A percentile compares a stretch with the other conserved stretches of the same genome.
Evolutionary conservation across 2,329 filamentous ascomycete species (phyloP).

Genomic region (Ophiocordyceps robertsii): DNA sequence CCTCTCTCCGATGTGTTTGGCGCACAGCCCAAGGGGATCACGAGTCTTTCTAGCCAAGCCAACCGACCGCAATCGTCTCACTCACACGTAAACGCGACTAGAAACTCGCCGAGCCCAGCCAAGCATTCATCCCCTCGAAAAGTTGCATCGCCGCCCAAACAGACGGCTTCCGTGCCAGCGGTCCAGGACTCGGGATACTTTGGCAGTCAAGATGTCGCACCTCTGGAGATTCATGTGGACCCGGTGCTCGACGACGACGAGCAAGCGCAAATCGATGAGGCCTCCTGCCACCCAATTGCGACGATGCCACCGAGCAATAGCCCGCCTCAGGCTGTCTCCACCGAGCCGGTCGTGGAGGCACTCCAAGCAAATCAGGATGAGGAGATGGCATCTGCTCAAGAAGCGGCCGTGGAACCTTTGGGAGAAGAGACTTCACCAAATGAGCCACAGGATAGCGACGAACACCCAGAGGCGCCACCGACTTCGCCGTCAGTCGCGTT

Average conservation of each 20-base stretch:
- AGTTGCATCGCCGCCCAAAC: slow-evolving; percentile 16
- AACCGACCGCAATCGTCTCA: slow-evolving; percentile 40
- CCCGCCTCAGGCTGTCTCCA: no score
- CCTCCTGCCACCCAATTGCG: slow-evolving; percentile 3
- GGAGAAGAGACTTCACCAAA: not conserved
- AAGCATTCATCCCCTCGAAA: slow-evolving; percentile 19
- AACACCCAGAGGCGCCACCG: not conserved
- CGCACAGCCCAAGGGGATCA: slow-evolving; percentile 37
- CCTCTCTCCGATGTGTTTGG: slow-evolving; percentile 48
- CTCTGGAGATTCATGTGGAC: slow-evolving; percentile 9
- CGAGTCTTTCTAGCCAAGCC: slow-evolving; percentile 35
- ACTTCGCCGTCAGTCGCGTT: not conserved
- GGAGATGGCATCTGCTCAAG: not conserved
- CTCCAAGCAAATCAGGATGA: no score
- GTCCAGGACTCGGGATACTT: slow-evolving; percentile 56
- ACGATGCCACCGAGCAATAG: no score
- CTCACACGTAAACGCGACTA: slow-evolving; percentile 40
- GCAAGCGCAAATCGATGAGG: slow-evolving; percentile 5
- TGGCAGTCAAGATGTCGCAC: slow-evolving; percentile 41
- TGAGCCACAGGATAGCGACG: not conserved
- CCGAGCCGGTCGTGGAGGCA: no score
- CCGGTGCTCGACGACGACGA: slow-evolving; percentile 4
- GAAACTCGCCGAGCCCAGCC: slow-evolving; percentile 18
- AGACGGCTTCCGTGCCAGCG: slow-evolving; percentile 8
- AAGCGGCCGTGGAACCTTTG: not conserved